Evolutionary conservation across 83 land plant genomes (phyloP), one percentile per base, ranked within the genome.

Genomic region (Picea abies): DNA sequence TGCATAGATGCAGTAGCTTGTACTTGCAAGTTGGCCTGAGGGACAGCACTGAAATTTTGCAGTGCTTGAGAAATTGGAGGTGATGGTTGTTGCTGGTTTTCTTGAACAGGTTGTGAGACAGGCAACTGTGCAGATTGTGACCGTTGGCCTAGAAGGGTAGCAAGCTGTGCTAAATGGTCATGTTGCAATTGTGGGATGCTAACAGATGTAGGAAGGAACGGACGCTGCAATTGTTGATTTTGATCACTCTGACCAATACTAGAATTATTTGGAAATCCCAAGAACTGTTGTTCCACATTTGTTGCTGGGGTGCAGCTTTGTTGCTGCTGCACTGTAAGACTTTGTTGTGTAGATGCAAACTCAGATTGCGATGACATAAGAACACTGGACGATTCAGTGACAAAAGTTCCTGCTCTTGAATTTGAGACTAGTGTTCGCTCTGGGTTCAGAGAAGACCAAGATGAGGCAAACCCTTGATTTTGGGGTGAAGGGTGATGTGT

Each of bases 111-210:
- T 66, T 80, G 82, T 64, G 52, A 4, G 39, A 78, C 80, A 60
- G 80, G 23, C 12, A 60, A 60, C 63, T 60, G 80, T 35, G 83
- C 84, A 44, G 68, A 49, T 60, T 80, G 83, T 22, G 83, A 80
- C 68, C 86, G 89, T 68, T 87, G 90, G 49, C 81, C 88, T 67
- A 88, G 82, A 83, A 90, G 82, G 19, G 90, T 80, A 26, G 91
- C 84, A 9, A 91, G 76, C 60, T 91, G 92, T 25, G 94, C 90
- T 23, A 91, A 87, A 82, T 94, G 96, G 23, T 89, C 94, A 23
- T 92, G 62, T 65, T 76, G 92, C 19, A 84, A 52, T 35, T 83
- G 37, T 19, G 90, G 81, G 63, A 76, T 20, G 56, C 82, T 64
- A 23, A 14, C 67, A 2, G 89, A 19, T 62, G 80, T 71, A 58